Base-by-base conservation (phyloP, 2,329 filamentous ascomycete species). In the Colletotrichum abscissum region DNA sequence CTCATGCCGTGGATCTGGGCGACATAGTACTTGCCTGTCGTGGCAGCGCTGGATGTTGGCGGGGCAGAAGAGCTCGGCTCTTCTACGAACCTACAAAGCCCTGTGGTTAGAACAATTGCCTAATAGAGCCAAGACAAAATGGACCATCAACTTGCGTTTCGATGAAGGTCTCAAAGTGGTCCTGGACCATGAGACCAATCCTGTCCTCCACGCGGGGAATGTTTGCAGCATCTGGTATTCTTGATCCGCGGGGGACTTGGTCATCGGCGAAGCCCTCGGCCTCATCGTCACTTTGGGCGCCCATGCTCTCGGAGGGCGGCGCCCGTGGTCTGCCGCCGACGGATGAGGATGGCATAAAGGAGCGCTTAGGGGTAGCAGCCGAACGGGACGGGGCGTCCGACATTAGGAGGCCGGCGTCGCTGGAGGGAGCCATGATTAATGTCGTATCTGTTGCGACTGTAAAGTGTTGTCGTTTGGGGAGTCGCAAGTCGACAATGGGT, bases 11-110 rank as follows among this genome's bases (percentile, higher is more conserved):
- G 92, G 77, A 97, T 94, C 83, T 95, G 94, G 63, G 93, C 93
- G 71, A 97, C 88, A 82, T 97, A 97, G 85, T 95, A 95, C 81
- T 93, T 94, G 84, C 95, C 92, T 30, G 93, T 94, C 4, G 91
- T 92, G 58, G 91, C 87, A 33, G 92, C 91, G 79, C 92, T 94
- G 19, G 93, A 93, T 4, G 90, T 86, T 11, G 92, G 92, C 7
- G 87, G 85, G 57, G 88, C 88, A 16, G 90, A 93, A 3, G 91
- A 86, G 6, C 88, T 85, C 3, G 91, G 91, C 22, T 93, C 92
- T 82, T 95, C 93, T 70, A 90, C 86, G 80, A 92, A 96, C 78
- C 88, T 90, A 74, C 24, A 69, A 30, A 57, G 2, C 24, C 2
- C 1, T 9, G 19, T 28, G n/a, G 67, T 74, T 38, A 78, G 68